Conservation (phyloP, 352 stramenopile species). For the Globisporangium cederbergense region DNA sequence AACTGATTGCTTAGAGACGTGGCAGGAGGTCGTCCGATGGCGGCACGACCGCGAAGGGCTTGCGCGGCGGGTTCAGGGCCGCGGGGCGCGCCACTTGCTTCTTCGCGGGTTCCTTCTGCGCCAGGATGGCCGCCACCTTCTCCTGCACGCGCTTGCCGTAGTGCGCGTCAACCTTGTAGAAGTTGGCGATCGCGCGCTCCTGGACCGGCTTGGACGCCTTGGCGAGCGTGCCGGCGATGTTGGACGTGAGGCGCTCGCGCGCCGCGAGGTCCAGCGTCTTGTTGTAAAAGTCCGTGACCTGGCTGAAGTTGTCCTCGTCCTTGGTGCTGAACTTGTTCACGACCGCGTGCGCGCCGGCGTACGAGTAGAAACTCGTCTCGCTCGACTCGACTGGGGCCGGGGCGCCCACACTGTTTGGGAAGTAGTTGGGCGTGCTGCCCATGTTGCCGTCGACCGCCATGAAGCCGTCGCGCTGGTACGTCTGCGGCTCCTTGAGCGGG, state of each 20-base stretch:
- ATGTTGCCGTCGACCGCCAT: conserved; percentile 84
- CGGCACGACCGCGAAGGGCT: conserved; percentile 44
- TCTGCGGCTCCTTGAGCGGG: conserved; percentile 62
- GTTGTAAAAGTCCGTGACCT: conserved; percentile 82
- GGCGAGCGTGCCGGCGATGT: conserved; percentile 82
- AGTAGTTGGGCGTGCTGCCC: conserved; percentile 75
- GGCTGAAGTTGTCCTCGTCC: conserved; percentile 90
- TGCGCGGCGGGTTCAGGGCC: conserved; percentile 58
- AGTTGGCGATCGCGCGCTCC: conserved; percentile 84
- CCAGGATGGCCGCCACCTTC: conserved; percentile 53
- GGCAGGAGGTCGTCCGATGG: conserved; percentile 48
- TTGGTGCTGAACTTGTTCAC: conserved; percentile 70
- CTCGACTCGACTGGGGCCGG: conserved; percentile 28
- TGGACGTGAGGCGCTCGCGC: conserved; percentile 78
- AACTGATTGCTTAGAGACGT: conserved; percentile 33
- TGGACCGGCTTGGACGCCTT: conserved; percentile 83
- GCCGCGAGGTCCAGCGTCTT: conserved; percentile 65
- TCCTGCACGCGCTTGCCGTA: conserved; percentile 80
- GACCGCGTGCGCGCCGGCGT: conserved; percentile 29
- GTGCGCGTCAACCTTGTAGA: conserved; percentile 77
- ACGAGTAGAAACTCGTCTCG: conserved; percentile 27
- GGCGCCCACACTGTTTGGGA: conserved; percentile 82
- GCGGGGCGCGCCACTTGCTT: conserved; percentile 25
- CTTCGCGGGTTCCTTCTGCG: conserved; percentile 16
- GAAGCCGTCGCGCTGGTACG: conserved; percentile 82